phyloP scores from a whole-genome alignment of 495 filamentous ascomycete genomes.

The Penicillium odoratum region DNA sequence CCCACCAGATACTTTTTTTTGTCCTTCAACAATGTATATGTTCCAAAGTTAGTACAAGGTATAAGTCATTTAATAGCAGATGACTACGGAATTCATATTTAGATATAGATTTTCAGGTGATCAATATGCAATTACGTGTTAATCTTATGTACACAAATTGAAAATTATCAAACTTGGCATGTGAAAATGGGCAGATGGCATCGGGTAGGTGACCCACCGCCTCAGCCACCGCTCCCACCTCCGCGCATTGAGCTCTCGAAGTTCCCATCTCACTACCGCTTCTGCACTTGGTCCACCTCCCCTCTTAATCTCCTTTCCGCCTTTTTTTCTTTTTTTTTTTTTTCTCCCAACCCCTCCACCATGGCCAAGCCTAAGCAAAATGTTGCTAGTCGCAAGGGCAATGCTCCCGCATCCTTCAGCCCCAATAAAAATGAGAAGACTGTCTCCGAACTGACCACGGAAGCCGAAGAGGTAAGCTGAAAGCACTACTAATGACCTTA shows the following conservation, averaged over 20 bases:
- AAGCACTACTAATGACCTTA: neutral
- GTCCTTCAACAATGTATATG: too few species aligned
- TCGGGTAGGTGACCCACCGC: conserved; percentile 1
- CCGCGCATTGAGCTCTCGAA: conserved; percentile 20
- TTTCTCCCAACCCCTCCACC: conserved; percentile 19
- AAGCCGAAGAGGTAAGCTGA: conserved; percentile 48
- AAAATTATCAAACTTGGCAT: neutral
- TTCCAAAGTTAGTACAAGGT: too few species aligned
- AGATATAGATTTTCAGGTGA: too few species aligned
- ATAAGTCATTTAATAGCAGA: too few species aligned
- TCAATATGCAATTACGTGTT: too few species aligned
- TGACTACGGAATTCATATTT: too few species aligned
- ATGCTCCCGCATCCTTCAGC: conserved; percentile 65
- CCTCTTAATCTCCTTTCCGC: conserved; percentile 16
- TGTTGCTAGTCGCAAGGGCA: conserved; percentile 36
- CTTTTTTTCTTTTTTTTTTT: conserved; percentile 15
- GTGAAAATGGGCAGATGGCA: neutral
- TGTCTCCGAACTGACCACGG: conserved; percentile 46
- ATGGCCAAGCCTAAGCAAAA: conserved; percentile 64
- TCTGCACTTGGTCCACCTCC: conserved; percentile 20
- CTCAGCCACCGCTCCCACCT: conserved; percentile 20
- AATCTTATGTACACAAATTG: neutral
- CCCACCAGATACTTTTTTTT: neutral
- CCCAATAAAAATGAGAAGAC: conserved; percentile 48
- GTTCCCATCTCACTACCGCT: conserved; percentile 20